Base-by-base conservation (phyloP, 1,139 yeast genomes). In the Wickerhamomyces sp. region DNA sequence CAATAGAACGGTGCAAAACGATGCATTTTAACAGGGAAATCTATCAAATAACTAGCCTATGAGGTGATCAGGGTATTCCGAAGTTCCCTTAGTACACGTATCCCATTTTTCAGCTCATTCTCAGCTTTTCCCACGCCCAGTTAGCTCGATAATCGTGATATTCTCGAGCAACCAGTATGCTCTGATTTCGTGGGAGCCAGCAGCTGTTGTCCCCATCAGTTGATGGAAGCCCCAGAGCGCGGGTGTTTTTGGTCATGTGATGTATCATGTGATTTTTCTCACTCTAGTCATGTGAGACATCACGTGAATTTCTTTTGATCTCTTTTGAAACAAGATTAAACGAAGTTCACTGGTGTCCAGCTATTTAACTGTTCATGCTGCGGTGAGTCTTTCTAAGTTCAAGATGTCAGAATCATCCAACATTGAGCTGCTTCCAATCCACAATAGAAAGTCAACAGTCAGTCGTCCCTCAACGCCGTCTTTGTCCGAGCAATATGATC, bases 341-440 rank as follows among this genome's bases (percentile, higher is more conserved):
- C n/a, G n/a, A n/a, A n/a, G n/a, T 18, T 18, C 23, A 18, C 23
- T 18, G 23, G 23, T 18, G 23, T 18, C 23, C 23, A 18, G 23
- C 23, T 18, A 18, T 18, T 18, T 18, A 5, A 3, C 23, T 18
- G 23, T 18, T 5, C 23, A 18, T 18, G 23, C 23, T 18, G 23
- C 23, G 23, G 23, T 18, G 23, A 18, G 5, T 18, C 31, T 29
- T 29, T 6, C 31, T 3, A 9, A 11, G 31, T n/a, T 33, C 35
- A 27, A 29, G 13, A 50, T 50, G 48, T 33, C 53, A 7, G 51
- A 50, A 13, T 41, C 54, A 1, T 34, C 53, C 4, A 45, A 48
- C 36, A 50, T 51, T 11, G 57, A 55, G 37, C 55, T 55, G 1
- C 48, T 55, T 23, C 60, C 60, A 4, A 44, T 55, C 8, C 57